A percentile compares a stretch with the other conserved stretches of the same genome.
These are phyloP conservation scores for Xylariaceae sp. DNA, from an alignment of 2,329 filamentous ascomycete genomes.

Conservation along the genomic window DNA sequence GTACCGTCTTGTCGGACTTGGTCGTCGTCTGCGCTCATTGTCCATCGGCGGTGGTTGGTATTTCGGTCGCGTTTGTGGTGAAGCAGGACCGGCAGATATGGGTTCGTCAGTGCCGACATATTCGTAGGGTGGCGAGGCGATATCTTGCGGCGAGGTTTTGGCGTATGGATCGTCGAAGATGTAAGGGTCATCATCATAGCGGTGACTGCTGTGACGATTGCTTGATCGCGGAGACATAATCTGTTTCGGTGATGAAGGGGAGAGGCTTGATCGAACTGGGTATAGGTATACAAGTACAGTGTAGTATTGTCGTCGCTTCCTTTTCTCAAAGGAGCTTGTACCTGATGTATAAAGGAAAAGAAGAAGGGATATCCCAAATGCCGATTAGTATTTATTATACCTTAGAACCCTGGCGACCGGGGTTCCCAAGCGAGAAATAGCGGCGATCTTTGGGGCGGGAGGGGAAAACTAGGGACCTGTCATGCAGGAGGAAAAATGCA, in stretches of 20 bases:
- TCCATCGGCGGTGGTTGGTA: constrained; percentile 18
- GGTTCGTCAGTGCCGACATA: constrained; percentile 30
- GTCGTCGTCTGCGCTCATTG: constrained; percentile 13
- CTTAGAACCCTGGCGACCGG: constrained; percentile 3
- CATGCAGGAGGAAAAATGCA: constrained; percentile 16
- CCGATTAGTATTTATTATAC: constrained; percentile 11
- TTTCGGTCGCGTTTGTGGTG: constrained; percentile 15
- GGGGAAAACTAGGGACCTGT: constrained; percentile 14
- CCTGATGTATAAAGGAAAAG: background rate
- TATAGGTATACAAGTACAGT: too few species aligned
- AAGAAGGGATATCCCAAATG: constrained; percentile 2
- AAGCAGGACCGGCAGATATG: background rate
- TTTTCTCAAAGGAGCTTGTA: background rate
- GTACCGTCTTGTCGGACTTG: constrained; percentile 15
- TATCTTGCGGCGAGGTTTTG: constrained; percentile 17
- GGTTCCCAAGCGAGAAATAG: constrained; percentile 6
- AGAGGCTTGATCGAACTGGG: background rate
- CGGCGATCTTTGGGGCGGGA: too few species aligned
- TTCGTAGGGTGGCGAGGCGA: constrained; percentile 20
- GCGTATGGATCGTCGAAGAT: constrained; percentile 28
- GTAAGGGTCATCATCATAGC: constrained; percentile 29
- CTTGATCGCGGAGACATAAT: constrained; percentile 26
- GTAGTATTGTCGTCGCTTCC: too few species aligned
- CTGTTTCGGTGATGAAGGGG: background rate
- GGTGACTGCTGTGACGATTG: constrained; percentile 22